These are phyloP conservation scores for Caryopteris hybrid DNA, from an alignment of 305 asterid genomes.

Conservation along the genomic window DNA sequence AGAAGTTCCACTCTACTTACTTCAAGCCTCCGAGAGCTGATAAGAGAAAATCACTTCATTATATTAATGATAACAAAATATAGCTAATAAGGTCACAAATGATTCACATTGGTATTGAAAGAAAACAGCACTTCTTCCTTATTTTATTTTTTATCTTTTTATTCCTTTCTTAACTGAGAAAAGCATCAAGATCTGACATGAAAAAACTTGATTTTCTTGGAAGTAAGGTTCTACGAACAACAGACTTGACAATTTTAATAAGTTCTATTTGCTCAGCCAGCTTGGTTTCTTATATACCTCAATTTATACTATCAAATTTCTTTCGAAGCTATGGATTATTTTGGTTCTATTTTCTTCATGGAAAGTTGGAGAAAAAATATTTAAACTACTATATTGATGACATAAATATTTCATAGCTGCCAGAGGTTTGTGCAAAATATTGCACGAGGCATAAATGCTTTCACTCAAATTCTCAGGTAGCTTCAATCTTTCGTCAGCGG, in stretches of 20 bases:
- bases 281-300: not conserved
- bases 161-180: not conserved
- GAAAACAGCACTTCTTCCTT: not conserved
- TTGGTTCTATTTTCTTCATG: not conserved
- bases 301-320: not conserved
- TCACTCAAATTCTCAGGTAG: not conserved
- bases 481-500: not conserved
- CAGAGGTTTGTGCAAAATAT: not conserved
- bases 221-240: not conserved
- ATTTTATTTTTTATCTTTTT: no score
- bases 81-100: conserved; percentile 1
- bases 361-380: conserved; percentile 3
- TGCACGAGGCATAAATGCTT: not conserved
- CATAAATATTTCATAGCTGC: not conserved
- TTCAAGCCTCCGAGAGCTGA: conserved; percentile 98
- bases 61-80: conserved; percentile 3
- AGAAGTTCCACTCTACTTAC: conserved; percentile 97
- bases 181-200: not conserved
- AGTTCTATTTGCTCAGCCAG: not conserved
- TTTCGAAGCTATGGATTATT: not conserved
- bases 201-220: not conserved
- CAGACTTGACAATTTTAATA: conserved; percentile 1
- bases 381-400: not conserved
- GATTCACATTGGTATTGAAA: not conserved
- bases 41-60: conserved; percentile 3